Evolutionary conservation across 2,329 filamentous ascomycete genomes (phyloP).

Genomic region (Xylariaceae sp.): DNA sequence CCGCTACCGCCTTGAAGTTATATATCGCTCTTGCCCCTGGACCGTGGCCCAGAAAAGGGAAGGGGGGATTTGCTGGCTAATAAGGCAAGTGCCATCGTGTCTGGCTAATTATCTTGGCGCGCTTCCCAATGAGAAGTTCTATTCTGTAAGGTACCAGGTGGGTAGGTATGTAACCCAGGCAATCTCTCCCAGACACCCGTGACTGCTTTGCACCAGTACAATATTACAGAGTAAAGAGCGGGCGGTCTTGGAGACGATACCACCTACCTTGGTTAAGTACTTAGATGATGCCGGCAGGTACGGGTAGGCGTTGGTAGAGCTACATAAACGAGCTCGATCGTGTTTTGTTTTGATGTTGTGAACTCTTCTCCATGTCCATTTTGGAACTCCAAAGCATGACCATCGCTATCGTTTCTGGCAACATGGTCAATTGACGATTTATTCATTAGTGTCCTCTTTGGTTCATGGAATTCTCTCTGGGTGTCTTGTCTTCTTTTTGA

Average conservation of each 20-base stretch:
- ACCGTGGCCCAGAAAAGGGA: conserved; percentile 6
- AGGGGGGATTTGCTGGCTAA: conserved; percentile 2
- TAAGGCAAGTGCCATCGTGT: not conserved
- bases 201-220: too few species aligned
- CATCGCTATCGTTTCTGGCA: conserved; percentile 5
- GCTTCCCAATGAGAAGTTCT: too few species aligned
- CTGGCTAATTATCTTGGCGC: conserved; percentile 5
- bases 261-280: too few species aligned
- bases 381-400: conserved; percentile 4
- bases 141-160: too few species aligned
- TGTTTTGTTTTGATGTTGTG: not conserved
- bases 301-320: not conserved
- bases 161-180: too few species aligned
- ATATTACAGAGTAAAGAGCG: too few species aligned
- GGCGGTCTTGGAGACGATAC: too few species aligned
- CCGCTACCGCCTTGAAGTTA: too few species aligned
- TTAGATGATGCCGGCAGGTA: too few species aligned
- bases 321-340: not conserved
- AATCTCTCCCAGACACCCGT: too few species aligned
- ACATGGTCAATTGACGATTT: conserved; percentile 1
- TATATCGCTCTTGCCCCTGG: conserved; percentile 5
- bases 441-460: not conserved
- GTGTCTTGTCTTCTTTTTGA: conserved; percentile 11
- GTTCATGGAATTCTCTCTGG: conserved; percentile 3
- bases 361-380: conserved; percentile 3